phyloP scores from a whole-genome alignment of 345 rosid genomes.

The Eucalyptus marginata region DNA sequence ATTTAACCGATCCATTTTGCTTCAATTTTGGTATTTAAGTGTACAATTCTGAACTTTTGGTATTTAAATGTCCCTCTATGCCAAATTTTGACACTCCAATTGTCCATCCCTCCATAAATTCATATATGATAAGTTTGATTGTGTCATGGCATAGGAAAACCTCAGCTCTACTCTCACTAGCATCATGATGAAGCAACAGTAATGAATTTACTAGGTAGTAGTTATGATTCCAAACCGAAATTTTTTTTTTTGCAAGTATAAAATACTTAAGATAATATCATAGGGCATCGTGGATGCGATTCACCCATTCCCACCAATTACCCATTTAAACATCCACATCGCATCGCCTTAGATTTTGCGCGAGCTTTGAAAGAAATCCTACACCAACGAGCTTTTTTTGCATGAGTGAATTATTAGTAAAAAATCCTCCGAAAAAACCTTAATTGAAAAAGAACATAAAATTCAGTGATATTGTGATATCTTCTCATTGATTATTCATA shows the following conservation, averaged over 20 bases:
- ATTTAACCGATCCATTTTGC: no score
- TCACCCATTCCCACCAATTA: background rate
- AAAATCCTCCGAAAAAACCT: background rate
- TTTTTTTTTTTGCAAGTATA: background rate
- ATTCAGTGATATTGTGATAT: background rate
- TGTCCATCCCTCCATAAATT: no score
- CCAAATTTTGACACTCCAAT: no score
- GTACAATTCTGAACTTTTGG: no score
- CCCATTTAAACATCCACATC: background rate
- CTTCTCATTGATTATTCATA: background rate
- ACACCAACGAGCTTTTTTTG: background rate
- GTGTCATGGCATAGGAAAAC: background rate
- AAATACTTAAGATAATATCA: background rate
- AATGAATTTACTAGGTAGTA: background rate
- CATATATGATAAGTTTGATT: background rate
- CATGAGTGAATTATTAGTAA: background rate
- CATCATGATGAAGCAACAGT: background rate
- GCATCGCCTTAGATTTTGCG: background rate
- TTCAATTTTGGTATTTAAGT: no score
- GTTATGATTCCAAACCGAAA: no score
- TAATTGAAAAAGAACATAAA: background rate
- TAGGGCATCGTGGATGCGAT: background rate
- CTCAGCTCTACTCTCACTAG: background rate
- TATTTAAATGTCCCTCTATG: no score
- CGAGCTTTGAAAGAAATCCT: background rate